Evolutionary conservation across 2,329 filamentous ascomycete genomes (phyloP).

Genomic region (Diaporthe sp.): DNA sequence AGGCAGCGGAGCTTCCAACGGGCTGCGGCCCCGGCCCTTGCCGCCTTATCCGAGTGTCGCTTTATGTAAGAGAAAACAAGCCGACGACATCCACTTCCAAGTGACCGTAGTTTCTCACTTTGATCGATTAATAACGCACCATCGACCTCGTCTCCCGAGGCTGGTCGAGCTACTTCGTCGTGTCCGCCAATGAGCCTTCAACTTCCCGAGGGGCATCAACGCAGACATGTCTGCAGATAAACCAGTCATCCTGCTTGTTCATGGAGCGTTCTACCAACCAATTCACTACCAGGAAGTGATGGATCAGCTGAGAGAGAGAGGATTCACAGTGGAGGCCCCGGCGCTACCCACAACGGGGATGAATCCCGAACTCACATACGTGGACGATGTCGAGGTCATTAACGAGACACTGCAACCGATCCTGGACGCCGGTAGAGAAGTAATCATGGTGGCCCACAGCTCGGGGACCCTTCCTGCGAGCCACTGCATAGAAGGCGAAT

Average conservation of each 20-base stretch:
- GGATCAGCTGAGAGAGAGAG: not conserved
- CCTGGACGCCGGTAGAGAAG: conserved; percentile 24
- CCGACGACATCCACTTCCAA: not conserved
- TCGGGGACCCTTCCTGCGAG: conserved; percentile 23
- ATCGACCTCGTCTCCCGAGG: not conserved
- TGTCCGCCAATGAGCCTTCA: not conserved
- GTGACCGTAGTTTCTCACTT: not conserved
- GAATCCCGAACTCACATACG: conserved; percentile 16
- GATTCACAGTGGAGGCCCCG: conserved; percentile 9
- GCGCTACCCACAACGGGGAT: conserved; percentile 25
- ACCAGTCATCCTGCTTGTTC: conserved; percentile 31
- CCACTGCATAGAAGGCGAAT: conserved; percentile 34
- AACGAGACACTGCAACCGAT: not conserved
- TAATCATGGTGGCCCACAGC: conserved; percentile 32
- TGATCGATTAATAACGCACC: not conserved
- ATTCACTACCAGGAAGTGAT: conserved; percentile 24
- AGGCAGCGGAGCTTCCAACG: not conserved
- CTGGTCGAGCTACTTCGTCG: not conserved
- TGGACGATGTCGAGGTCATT: conserved; percentile 28
- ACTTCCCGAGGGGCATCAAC: not conserved
- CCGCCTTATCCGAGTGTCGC: conserved; percentile 14
- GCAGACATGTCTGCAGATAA: conserved; percentile 28
- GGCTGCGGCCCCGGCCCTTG: not conserved
- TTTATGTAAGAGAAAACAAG: conserved; percentile 18
- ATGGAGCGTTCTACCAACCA: conserved; percentile 34